A percentile compares a stretch with the other conserved stretches of the same genome.
These are phyloP conservation scores for Coprinopsis strossmayeri DNA, from an alignment of 768 basidiomycete genomes.

Conservation along the genomic window DNA sequence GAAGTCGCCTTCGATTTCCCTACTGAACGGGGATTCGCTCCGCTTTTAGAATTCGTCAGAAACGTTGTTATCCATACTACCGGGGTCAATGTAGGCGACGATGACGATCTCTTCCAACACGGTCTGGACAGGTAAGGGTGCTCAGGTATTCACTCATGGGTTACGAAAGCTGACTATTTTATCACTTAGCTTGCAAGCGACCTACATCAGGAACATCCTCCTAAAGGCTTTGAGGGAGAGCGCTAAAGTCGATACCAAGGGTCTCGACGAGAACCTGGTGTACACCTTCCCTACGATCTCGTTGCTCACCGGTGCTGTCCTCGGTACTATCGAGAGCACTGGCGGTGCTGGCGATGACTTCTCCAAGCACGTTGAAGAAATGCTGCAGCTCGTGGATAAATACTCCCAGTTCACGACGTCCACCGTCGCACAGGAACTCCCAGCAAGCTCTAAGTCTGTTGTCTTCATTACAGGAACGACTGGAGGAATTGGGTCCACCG, in stretches of 20 bases:
- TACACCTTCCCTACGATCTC: conserved; percentile 29
- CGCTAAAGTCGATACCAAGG: conserved; percentile 14
- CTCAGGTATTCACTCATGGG: background rate
- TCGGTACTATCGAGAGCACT: background rate
- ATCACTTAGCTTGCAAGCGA: conserved; percentile 28
- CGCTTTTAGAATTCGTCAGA: conserved; percentile 24
- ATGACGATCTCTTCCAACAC: conserved; percentile 31
- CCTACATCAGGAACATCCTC: conserved; percentile 33
- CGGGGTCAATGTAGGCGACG: conserved; percentile 17
- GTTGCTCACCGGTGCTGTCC: background rate
- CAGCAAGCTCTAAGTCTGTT: background rate
- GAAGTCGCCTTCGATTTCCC: conserved; percentile 21
- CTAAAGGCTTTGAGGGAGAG: conserved; percentile 25
- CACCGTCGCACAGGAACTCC: background rate
- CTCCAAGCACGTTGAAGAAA: background rate
- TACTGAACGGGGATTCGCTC: conserved; percentile 16
- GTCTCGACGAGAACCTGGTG: conserved; percentile 25
- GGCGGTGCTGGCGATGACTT: background rate
- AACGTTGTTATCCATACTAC: conserved; percentile 28
- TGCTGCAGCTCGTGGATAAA: background rate
- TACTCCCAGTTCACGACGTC: background rate
- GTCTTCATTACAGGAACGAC: background rate
- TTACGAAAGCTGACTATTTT: background rate
- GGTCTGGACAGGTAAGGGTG: conserved; percentile 32
- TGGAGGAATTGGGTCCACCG: background rate